A percentile compares a stretch with the other conserved stretches of the same genome.
Conservation (phyloP, 768 basidiomycete genomes). For the Hypholoma fasciculare region DNA sequence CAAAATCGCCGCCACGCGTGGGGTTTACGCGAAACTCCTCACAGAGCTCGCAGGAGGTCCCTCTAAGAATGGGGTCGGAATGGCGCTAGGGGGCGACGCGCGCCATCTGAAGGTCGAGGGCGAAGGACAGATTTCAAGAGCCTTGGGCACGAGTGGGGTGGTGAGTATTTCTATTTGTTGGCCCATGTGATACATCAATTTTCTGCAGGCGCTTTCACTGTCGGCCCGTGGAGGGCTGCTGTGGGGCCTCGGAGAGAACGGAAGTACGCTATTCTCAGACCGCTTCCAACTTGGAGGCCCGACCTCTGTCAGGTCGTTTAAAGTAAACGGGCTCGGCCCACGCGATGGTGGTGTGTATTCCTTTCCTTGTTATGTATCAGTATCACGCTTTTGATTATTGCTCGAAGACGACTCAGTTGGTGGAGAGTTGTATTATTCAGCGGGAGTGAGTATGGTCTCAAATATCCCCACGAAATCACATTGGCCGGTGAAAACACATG, state of each 20-base stretch:
- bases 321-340: conserved; percentile 74
- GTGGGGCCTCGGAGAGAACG: conserved; percentile 50
- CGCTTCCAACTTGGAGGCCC: conserved; percentile 95
- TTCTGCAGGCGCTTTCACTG: conserved; percentile 67
- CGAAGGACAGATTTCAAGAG: conserved; percentile 63
- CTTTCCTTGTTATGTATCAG: too few species aligned
- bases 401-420: conserved; percentile 77
- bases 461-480: conserved; percentile 68
- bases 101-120: conserved; percentile 73
- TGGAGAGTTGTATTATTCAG: conserved; percentile 80
- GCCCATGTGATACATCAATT: background rate
- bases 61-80: background rate
- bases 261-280: conserved; percentile 65
- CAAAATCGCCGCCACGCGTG: conserved; percentile 58
- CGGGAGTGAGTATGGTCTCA: conserved; percentile 74
- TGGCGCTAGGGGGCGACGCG: conserved; percentile 69
- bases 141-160: conserved; percentile 49
- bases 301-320: conserved; percentile 77
- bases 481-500: conserved; percentile 86
- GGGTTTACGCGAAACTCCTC: conserved; percentile 59
- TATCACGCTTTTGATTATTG: too few species aligned
- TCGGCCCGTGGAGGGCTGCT: conserved; percentile 73
- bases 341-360: conserved; percentile 57
- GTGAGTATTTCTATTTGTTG: conserved; percentile 37
- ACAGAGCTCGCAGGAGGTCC: conserved; percentile 68